Conservation (phyloP, 2,329 filamentous ascomycete species). For the Hymenoscyphus scutula region DNA sequence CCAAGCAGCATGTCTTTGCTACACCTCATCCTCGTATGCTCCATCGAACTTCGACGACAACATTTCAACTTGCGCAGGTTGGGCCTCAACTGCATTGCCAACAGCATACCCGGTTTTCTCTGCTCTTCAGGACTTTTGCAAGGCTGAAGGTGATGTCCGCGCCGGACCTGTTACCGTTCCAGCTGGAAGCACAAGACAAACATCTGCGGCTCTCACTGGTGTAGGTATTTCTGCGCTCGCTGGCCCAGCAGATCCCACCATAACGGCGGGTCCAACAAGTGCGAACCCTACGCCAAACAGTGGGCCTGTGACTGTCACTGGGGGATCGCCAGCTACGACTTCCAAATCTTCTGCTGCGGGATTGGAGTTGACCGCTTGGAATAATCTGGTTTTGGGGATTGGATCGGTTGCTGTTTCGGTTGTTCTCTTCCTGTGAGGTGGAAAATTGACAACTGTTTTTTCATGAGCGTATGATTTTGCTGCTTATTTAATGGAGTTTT, state of each 20-base stretch:
- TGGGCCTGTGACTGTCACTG: constrained; percentile 7
- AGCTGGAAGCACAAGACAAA: not conserved
- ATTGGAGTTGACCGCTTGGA: not conserved
- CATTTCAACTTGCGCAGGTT: constrained; percentile 15
- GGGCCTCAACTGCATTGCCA: constrained; percentile 13
- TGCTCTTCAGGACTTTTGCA: constrained; percentile 18
- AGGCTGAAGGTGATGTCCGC: constrained; percentile 34
- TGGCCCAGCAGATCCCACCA: not conserved
- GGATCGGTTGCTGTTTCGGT: not conserved
- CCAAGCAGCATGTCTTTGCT: constrained; percentile 19
- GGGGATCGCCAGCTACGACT: not conserved
- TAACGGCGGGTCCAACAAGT: not conserved
- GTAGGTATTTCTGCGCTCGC: not conserved
- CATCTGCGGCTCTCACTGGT: not conserved
- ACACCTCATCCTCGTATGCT: constrained; percentile 7
- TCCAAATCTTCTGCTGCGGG: not conserved
- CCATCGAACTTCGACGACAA: constrained; percentile 16
- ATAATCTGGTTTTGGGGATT: not conserved
- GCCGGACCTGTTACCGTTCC: not conserved
- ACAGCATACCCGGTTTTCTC: constrained; percentile 10
- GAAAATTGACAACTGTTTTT: not conserved
- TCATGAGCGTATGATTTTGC: not conserved
- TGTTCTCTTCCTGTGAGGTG: not conserved
- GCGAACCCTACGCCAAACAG: not conserved
- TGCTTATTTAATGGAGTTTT: not conserved